Percentiles rank a stretch among this genome's conserved stretches.
Conservation (phyloP, 78 protist genomes). For the Guillardia theta region DNA sequence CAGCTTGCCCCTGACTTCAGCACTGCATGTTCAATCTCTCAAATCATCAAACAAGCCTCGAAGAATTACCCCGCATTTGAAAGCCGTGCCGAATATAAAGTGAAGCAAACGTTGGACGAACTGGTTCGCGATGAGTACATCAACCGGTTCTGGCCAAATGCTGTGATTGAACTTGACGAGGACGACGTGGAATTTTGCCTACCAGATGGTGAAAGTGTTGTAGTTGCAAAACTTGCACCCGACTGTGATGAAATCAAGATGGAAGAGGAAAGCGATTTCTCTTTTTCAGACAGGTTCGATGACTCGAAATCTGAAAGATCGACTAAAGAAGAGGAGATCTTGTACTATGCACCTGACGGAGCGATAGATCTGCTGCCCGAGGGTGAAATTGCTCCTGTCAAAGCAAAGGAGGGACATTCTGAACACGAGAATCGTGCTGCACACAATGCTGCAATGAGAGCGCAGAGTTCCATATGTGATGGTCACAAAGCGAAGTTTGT, state of each 20-base stretch:
- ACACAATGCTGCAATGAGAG: background rate
- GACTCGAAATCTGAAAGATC: too few species aligned
- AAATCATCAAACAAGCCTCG: background rate
- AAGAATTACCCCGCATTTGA: background rate
- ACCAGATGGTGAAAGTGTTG: background rate
- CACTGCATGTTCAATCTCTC: background rate
- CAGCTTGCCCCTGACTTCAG: background rate
- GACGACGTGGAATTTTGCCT: background rate
- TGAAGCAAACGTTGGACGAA: background rate
- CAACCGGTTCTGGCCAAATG: background rate
- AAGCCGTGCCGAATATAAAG: background rate
- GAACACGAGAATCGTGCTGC: background rate
- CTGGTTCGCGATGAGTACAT: background rate
- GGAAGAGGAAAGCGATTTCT: background rate
- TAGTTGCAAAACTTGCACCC: background rate
- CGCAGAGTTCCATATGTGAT: background rate
- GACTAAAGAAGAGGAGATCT: background rate
- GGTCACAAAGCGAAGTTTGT: background rate
- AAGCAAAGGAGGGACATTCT: background rate
- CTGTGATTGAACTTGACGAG: background rate
- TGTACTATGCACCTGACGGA: background rate
- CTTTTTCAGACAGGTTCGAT: too few species aligned
- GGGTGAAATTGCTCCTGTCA: background rate
- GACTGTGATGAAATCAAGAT: background rate
- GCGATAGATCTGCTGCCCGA: conserved; percentile 20